Evolutionary conservation across 441 rosid species (phyloP), one percentile per base, ranked within the genome.

Genomic region (Bruguiera hainesii): DNA sequence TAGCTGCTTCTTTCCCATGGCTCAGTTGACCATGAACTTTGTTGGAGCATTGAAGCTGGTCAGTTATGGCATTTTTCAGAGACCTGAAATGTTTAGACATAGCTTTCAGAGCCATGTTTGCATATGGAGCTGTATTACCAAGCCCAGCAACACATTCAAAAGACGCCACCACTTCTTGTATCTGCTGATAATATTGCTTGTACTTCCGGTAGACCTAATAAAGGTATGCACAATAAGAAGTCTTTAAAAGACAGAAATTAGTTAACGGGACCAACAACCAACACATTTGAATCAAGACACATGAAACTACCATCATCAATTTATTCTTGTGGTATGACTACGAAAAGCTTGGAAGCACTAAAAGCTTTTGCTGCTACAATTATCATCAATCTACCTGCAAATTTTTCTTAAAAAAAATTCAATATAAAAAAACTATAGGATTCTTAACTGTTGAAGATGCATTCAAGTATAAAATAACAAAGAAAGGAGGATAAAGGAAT

Each of bases 141-240:
- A 90, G 84, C 69, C 95, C 97, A 0, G 93, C 89, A 3, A 88
- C 89, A 25, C 81, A 87, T 72, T 90, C 93, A 19, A 90, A 90
- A 4, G 95, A 88, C 1, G 86, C 85, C 65, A 85, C 81, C 8
- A 85, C 91, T 15, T 83, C 80, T 72, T 90, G 91, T 75, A 90
- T 83, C 71, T 90, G 97, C 72, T 88, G 91, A 66, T 76, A 85
- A 80, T 88, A 87, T 64, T 84, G 97, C 77, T 78, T 87, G 80
- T 90, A 90, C 82, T 91, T 83, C 78, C 80, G 73, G 79, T 82
- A 88, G 21, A 90, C 89, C 97, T 90, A 72, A 23, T 48, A 16
- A 50, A 16, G 11, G 25, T 26, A 53, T 7, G 13, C 16, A 53
- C 25, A 10, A 26, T 53, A 26, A 53, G 29, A 20, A 53, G 29